Evolutionary conservation across 805 yeast species (phyloP), one percentile per base, ranked within the genome.

Genomic region (Candida tammaniensis): DNA sequence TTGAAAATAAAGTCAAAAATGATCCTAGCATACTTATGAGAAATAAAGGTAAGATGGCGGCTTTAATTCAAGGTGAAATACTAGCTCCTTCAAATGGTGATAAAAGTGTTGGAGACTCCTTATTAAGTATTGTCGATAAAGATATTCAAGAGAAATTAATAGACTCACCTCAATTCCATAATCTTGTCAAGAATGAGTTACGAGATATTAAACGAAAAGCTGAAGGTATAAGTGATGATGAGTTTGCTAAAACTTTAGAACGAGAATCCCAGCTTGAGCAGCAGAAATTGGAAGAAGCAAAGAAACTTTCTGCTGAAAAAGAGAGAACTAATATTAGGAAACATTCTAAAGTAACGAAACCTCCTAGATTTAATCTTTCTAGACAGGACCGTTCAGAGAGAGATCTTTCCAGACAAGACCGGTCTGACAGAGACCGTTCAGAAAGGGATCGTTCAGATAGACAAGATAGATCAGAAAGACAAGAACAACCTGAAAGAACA

Each of bases 61-160:
- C 80, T 0, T 49, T 74, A 38, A 68, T 75, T 2, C 79, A 74
- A 43, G 76, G 79, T 2, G 72, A 69, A 22, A 63, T 74, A 48
- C 49, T 40, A 49, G 54, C 31, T 56, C 44, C 40, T 25, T 39
- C 42, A 3, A 40, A 42, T 13, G 45, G 36, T 11, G 27, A 23
- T 9, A 22, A 10, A 5, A 24, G 19, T 11, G 36, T 26, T 7
- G 24, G 27, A 3, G 22, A 43, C 19, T 38, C 58, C n/a, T 44
- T 68, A 13, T 44, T 68, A 17, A 57, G 61, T 31, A 64, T 67
- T 16, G 71, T 67, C 11, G 72, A 68, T 35, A 62, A 59, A 38
- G 72, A 64, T 39, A 65, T 67, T 31, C 70, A 62, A 33, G 71
- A 64, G 27, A 65, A 64, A 41, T 61, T 66, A 29, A 62, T 64